Base-by-base conservation (phyloP, 129 eudicot species). In the Flaveria linearis region DNA sequence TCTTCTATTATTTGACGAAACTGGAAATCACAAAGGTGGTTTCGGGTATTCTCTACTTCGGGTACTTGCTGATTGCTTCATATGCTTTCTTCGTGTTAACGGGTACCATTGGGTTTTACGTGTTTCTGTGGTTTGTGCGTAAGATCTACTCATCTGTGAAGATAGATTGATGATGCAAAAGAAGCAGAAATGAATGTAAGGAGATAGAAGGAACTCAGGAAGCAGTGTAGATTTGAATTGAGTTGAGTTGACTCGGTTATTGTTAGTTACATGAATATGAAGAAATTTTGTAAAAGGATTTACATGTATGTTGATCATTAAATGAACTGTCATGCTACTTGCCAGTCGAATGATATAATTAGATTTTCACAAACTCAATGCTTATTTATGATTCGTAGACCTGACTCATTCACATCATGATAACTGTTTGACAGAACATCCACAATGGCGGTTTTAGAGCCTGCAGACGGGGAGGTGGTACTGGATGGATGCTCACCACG, bases 131-230 rank as follows among this genome's bases (percentile, higher is more conserved):
- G 97, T 91, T 91, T 79, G 97, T 91, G 7, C 68, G 88, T 50
- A 91, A 91, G 84, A 91, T 91, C 64, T 91, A 91, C 64, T 82
- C 89, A 1, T 91, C 97, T 6, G 91, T 91, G 83, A 91, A 91
- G 91, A 91, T 91, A n/a, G 97, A 91, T 51, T 91, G 80, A 87
- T 12, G 68, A 45, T 43, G 43, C 15, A 51, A 50, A 5, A 49
- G 68, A 81, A 30, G 68, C 77, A 30, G 50, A 75, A 41, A 49
- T 56, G 22, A 36, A 51, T 45, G 16, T 60, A 39, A 16, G 17
- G 52, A 60, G 41, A 65, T 78, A 47, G 62, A 57, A 75, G 74
- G 33, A 28, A 28, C 36, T 30, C 36, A 30, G 36, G 72, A 39
- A 68, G 30, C 36, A 51, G 71, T 77, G 77, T 47, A 84, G 82